Conservation (phyloP, 1,284 basidiomycete genomes). For the Vanrija sp. region DNA sequence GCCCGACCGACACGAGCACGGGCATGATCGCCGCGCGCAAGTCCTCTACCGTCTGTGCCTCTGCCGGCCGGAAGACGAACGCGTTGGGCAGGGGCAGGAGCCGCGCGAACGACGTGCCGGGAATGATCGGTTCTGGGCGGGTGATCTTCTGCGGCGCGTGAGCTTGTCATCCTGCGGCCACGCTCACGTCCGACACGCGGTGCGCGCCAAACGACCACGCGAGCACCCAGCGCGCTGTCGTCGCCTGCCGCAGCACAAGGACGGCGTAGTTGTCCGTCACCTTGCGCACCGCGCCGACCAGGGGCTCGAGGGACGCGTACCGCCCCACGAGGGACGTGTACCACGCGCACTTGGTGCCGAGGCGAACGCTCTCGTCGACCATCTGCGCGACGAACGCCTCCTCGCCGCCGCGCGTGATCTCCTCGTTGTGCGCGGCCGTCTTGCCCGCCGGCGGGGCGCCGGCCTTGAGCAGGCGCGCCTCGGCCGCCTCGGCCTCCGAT, state of each 20-base stretch:
- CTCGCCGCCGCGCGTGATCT: conserved; percentile 85
- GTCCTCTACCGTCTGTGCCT: conserved; percentile 36
- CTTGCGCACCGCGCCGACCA: conserved; percentile 60
- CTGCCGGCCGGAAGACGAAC: conserved; percentile 6
- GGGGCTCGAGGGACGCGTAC: conserved; percentile 62
- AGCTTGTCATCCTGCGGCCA: neutral
- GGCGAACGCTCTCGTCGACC: conserved; percentile 64
- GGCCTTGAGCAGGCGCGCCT: conserved; percentile 62
- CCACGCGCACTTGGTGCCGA: conserved; percentile 55
- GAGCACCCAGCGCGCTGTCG: conserved; percentile 82
- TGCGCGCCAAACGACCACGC: conserved; percentile 70
- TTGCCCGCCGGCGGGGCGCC: conserved; percentile 66
- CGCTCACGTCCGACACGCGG: conserved; percentile 70
- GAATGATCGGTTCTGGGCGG: conserved; percentile 38
- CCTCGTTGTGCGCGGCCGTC: conserved; percentile 76
- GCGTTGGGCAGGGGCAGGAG: conserved; percentile 51
- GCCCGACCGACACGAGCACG: conserved; percentile 11
- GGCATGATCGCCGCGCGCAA: conserved; percentile 24
- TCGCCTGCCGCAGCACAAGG: conserved; percentile 75
- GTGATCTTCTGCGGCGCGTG: conserved; percentile 18
- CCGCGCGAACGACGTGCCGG: conserved; percentile 55
- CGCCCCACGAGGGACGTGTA: conserved; percentile 90
- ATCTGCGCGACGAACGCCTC: conserved; percentile 70
- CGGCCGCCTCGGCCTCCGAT: conserved; percentile 63
- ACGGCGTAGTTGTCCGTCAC: conserved; percentile 79